Evolutionary conservation across 2,329 filamentous ascomycete genomes (phyloP).

Genomic region (Diplocarpon rosae): DNA sequence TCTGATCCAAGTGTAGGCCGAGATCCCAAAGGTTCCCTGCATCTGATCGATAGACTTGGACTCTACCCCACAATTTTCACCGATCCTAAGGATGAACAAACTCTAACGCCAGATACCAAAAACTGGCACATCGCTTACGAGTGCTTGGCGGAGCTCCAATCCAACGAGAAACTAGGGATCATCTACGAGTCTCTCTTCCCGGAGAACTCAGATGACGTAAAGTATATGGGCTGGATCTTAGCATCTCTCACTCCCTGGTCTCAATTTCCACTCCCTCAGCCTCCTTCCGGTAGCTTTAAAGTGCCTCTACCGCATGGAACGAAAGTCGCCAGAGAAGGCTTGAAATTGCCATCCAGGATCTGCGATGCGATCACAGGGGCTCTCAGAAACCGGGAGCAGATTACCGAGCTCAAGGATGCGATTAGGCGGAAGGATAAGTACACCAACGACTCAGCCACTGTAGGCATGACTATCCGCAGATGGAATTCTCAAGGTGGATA

Average conservation of each 20-base stretch:
- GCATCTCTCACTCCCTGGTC: slow-evolving; percentile 66
- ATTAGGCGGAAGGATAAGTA: slow-evolving; percentile 36
- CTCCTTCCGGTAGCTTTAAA: slow-evolving; percentile 34
- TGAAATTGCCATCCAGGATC: slow-evolving; percentile 69
- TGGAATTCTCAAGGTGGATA: slow-evolving; percentile 54
- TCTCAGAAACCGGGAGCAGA: slow-evolving; percentile 49
- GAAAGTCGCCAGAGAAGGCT: slow-evolving; percentile 61
- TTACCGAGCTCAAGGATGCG: slow-evolving; percentile 49
- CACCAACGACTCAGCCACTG: slow-evolving; percentile 44
- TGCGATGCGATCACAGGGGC: slow-evolving; percentile 56
- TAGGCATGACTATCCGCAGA: slow-evolving; percentile 63
- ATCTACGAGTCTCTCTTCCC: slow-evolving; percentile 44
- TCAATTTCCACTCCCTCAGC: slow-evolving; percentile 34
- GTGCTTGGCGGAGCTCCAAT: slow-evolving; percentile 42
- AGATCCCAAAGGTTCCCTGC: slow-evolving; percentile 49
- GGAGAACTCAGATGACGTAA: slow-evolving; percentile 44
- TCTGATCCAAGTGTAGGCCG: slow-evolving; percentile 33
- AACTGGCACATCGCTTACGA: slow-evolving; percentile 56
- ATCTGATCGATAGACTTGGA: slow-evolving; percentile 52
- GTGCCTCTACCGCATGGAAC: slow-evolving; percentile 46
- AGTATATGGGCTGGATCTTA: slow-evolving; percentile 68
- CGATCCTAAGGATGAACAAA: slow-evolving; percentile 45
- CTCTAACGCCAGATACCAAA: slow-evolving; percentile 43
- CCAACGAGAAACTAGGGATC: slow-evolving; percentile 34
- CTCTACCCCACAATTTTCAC: slow-evolving; percentile 67